Conservation (phyloP, 768 basidiomycete species). For the Kwoniella sp. region DNA sequence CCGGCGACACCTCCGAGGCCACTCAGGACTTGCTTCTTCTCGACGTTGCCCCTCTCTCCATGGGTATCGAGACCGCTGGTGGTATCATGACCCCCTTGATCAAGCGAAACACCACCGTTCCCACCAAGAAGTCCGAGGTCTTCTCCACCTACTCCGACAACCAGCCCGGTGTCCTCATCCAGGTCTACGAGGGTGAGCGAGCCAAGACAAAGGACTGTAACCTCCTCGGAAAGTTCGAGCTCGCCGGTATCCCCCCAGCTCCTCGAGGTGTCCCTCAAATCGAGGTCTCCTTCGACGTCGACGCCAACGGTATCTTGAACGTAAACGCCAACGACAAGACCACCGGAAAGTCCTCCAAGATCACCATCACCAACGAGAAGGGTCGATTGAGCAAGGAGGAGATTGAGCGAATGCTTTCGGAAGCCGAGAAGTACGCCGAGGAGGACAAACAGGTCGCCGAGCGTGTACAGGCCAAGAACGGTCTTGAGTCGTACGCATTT, state of each 20-base stretch:
- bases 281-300: constrained; percentile 62
- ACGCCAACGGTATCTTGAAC: constrained; percentile 68
- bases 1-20: constrained; percentile 91
- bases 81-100: constrained; percentile 98
- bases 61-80: constrained; percentile 98
- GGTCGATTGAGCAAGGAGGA: constrained; percentile 76
- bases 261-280: constrained; percentile 60
- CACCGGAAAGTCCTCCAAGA: constrained; percentile 65
- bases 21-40: constrained; percentile 90
- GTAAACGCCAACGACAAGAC: constrained; percentile 59
- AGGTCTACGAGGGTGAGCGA: constrained; percentile 97
- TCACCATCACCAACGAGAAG: constrained; percentile 96
- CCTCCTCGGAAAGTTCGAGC: constrained; percentile 86
- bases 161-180: constrained; percentile 93
- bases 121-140: constrained; percentile 94
- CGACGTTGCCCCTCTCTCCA: constrained; percentile 93
- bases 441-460: constrained; percentile 48
- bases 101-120: constrained; percentile 93
- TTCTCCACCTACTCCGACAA: constrained; percentile 95
- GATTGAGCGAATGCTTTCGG: constrained; percentile 64
- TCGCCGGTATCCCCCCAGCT: constrained; percentile 60
- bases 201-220: constrained; percentile 98
- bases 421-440: constrained; percentile 60
- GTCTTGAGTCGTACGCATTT: constrained; percentile 90
- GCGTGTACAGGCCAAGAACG: constrained; percentile 71